phyloP scores from a whole-genome alignment of 169 alveolate species.

The Eimeria sp. region DNA sequence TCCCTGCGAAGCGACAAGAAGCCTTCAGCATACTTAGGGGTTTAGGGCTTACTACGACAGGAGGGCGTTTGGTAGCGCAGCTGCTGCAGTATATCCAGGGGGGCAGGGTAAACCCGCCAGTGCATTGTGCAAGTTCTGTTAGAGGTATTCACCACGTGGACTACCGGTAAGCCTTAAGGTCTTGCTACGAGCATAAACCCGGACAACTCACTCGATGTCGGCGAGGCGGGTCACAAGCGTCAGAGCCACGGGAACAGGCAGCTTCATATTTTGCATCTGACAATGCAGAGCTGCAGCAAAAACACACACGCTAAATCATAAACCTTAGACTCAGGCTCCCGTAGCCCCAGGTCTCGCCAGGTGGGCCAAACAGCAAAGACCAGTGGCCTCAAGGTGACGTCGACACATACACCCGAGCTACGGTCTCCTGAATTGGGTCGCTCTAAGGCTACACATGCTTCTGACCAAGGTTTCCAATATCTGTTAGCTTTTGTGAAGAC shows the following conservation, averaged over 20 bases:
- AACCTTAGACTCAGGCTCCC: not conserved
- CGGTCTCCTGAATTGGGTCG: not conserved
- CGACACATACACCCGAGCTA: not conserved
- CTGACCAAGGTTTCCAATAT: not conserved
- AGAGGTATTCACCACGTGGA: not conserved
- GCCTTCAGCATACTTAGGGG: not conserved
- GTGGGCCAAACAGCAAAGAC: not conserved
- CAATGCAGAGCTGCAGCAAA: conserved; percentile 66
- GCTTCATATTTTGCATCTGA: conserved; percentile 23
- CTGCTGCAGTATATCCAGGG: not conserved
- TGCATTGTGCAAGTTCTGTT: not conserved
- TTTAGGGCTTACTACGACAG: not conserved
- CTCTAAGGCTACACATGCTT: not conserved
- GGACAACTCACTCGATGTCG: conserved; percentile 66
- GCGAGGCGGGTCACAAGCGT: conserved; percentile 80
- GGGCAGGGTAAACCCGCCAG: not conserved
- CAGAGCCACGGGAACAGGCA: conserved; percentile 67
- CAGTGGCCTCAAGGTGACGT: not conserved
- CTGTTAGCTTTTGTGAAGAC: not conserved
- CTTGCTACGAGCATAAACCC: not conserved
- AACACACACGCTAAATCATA: not conserved
- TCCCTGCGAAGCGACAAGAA: conserved; percentile 35
- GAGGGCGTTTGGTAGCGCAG: not conserved
- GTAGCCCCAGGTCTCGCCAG: not conserved
- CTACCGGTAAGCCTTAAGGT: not conserved